Percentiles rank a stretch among this genome's conserved stretches.
Evolutionary conservation across 2,329 filamentous ascomycete species (phyloP).

Genomic region (Stagonosporopsis vannaccii): DNA sequence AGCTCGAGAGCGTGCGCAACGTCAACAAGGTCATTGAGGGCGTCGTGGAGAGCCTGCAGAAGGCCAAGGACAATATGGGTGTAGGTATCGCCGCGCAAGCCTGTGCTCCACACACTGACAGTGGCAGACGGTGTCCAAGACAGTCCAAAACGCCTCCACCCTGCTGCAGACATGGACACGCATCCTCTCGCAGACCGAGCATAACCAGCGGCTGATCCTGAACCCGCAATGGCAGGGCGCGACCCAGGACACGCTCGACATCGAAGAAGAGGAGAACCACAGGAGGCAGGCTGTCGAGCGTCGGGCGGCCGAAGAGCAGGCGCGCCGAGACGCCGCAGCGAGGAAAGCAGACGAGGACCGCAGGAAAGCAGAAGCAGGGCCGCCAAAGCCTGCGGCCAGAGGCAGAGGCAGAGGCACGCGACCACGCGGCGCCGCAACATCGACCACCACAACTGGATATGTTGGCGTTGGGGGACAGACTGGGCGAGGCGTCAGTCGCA

Average conservation of each 20-base stretch:
- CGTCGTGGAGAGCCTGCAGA: slow-evolving; percentile 74
- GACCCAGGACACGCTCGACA: slow-evolving; percentile 82
- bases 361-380: slow-evolving; percentile 69
- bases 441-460: slow-evolving; percentile 48
- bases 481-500: slow-evolving; percentile 59
- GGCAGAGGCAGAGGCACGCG: slow-evolving; percentile 48
- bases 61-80: slow-evolving; percentile 79
- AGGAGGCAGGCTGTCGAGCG: slow-evolving; percentile 81
- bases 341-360: slow-evolving; percentile 60
- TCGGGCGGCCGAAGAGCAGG: slow-evolving; percentile 78
- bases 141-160: slow-evolving; percentile 85
- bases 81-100: slow-evolving; percentile 54
- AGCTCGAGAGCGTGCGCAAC: slow-evolving; percentile 81
- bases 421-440: slow-evolving; percentile 40
- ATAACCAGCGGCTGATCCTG: slow-evolving; percentile 91
- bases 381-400: slow-evolving; percentile 50
- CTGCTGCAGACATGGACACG: slow-evolving; percentile 95
- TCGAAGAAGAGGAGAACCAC: slow-evolving; percentile 78
- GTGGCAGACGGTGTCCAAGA: slow-evolving; percentile 78
- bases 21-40: slow-evolving; percentile 89
- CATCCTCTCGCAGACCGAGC: slow-evolving; percentile 95
- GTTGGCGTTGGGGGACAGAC: slow-evolving; percentile 54
- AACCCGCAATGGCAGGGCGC: slow-evolving; percentile 91
- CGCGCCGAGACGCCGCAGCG: slow-evolving; percentile 73
- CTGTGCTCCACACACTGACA: not conserved